Evolutionary conservation across 768 basidiomycete species (phyloP).

Genomic region (Cystobasidium onofrii): DNA sequence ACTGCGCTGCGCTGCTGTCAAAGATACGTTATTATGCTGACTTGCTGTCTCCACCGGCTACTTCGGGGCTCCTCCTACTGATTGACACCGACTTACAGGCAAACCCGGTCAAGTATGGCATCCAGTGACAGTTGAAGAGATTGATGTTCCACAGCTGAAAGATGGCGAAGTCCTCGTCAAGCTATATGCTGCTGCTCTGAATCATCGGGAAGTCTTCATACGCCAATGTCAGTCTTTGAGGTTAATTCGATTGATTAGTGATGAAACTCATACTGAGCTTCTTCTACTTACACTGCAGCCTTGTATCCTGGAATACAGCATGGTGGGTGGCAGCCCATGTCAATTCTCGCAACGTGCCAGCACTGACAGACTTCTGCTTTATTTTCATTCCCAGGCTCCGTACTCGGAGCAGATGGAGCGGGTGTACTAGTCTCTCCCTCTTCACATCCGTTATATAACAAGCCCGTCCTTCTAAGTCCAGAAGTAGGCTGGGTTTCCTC

Average conservation of each 20-base stretch:
- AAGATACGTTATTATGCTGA: too few species aligned
- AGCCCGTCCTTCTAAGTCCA: slow-evolving; percentile 34
- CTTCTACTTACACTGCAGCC: slow-evolving; percentile 36
- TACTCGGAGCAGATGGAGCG: slow-evolving; percentile 41
- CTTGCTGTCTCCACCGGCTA: neutral
- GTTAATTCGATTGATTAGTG: neutral
- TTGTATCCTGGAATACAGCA: slow-evolving; percentile 40
- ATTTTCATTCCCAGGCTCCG: slow-evolving; percentile 16
- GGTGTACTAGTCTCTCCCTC: slow-evolving; percentile 37
- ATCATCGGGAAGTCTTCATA: slow-evolving; percentile 59
- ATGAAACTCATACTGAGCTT: slow-evolving; percentile 48
- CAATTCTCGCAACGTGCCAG: too few species aligned
- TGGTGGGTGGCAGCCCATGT: slow-evolving; percentile 9
- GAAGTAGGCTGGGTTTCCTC: slow-evolving; percentile 35
- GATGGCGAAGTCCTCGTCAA: slow-evolving; percentile 51
- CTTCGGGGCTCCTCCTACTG: neutral
- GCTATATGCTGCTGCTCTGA: slow-evolving; percentile 59
- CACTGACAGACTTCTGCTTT: too few species aligned
- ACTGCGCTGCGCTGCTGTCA: slow-evolving; percentile 44
- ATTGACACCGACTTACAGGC: slow-evolving; percentile 8
- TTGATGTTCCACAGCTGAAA: slow-evolving; percentile 52
- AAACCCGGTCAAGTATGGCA: slow-evolving; percentile 48
- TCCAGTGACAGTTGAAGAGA: slow-evolving; percentile 54
- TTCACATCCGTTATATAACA: slow-evolving; percentile 29
- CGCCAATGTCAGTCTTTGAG: slow-evolving; percentile 35